Evolutionary conservation across 2,329 filamentous ascomycete species (phyloP).

Genomic region (Elsinoe australis): DNA sequence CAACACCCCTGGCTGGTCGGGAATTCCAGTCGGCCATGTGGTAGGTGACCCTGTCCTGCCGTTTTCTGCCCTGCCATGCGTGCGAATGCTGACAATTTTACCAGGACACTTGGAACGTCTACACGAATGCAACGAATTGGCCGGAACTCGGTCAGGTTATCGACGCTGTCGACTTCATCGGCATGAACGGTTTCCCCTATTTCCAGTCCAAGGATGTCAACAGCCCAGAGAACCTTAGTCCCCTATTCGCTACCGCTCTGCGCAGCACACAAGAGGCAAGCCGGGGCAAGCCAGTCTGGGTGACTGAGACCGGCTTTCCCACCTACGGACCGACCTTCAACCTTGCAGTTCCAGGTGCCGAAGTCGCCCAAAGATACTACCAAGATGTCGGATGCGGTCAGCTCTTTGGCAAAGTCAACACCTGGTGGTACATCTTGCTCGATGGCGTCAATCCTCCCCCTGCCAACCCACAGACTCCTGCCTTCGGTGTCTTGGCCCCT

Average conservation of each 20-base stretch:
- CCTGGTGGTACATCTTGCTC: slow-evolving; percentile 72
- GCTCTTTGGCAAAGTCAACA: slow-evolving; percentile 52
- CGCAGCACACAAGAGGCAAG: slow-evolving; percentile 51
- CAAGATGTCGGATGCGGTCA: slow-evolving; percentile 20
- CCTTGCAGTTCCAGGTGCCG: slow-evolving; percentile 53
- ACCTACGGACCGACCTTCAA: slow-evolving; percentile 59
- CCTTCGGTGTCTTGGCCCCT: slow-evolving; percentile 61
- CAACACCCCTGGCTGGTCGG: slow-evolving; percentile 10
- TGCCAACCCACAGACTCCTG: slow-evolving; percentile 37
- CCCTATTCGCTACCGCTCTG: slow-evolving; percentile 63
- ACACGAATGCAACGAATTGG: slow-evolving; percentile 63
- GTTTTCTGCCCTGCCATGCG: no score
- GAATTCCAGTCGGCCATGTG: slow-evolving; percentile 66
- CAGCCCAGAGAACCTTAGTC: slow-evolving; percentile 42
- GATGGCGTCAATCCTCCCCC: slow-evolving; percentile 42
- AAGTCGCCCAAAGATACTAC: slow-evolving; percentile 73
- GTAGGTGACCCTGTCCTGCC: no score
- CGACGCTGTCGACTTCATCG: slow-evolving; percentile 66
- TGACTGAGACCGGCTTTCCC: slow-evolving; percentile 86
- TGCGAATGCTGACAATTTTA: no score
- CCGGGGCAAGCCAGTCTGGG: slow-evolving; percentile 66
- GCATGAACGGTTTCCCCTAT: slow-evolving; percentile 69
- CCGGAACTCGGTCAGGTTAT: slow-evolving; percentile 47
- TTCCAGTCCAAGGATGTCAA: slow-evolving; percentile 65
- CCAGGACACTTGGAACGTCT: slow-evolving; percentile 76